Evolutionary conservation across 345 rosid species (phyloP), one percentile per base, ranked within the genome.

Genomic region (Carallia pectinifolia): DNA sequence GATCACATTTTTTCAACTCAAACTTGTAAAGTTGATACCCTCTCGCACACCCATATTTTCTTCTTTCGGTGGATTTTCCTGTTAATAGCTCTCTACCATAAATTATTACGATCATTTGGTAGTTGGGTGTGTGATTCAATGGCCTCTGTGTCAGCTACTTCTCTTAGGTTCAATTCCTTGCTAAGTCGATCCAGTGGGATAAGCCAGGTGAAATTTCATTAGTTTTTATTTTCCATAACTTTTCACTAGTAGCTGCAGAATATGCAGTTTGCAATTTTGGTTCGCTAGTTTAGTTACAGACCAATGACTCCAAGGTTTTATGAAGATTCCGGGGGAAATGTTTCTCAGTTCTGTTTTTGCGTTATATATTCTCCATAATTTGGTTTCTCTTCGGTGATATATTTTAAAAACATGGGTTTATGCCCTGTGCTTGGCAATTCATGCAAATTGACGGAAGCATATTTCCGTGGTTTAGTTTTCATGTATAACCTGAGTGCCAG

Each of bases 91-190:
- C 10, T 40, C 15, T 10, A 19, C 59, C 30, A 23, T 12, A 29
- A 55, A 19, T 29, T 55, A 13, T 12, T 7, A n/a, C 13, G 7
- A 55, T 23, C 23, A 55, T 7, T 12, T 10, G 0, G 31, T 23
- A 55, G 9, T 12, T 55, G 30, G 3, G 5, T 12, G 33, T 58
- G 29, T 17, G 61, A 23, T 16, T n/a, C 48, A n/a, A 67, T 67
- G 71, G 67, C 77, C 55, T 55, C 77, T 1, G 56, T 74, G 27
- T 74, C 68, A 53, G 68, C 72, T 44, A 44, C 72, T 19, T 54
- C 50, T 62, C 72, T 68, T 5, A 1, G 58, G 36, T 54, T 67
- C 52, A 53, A 61, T 8, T 34, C 56, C 2, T 0, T 33, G 38
- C 36, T 40, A 39, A 13, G 9, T n/a, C 71, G 36, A 5, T 19